A percentile compares a stretch with the other conserved stretches of the same genome.
phyloP scores from a whole-genome alignment of 345 rosid genomes.

The Acer saccharum region DNA sequence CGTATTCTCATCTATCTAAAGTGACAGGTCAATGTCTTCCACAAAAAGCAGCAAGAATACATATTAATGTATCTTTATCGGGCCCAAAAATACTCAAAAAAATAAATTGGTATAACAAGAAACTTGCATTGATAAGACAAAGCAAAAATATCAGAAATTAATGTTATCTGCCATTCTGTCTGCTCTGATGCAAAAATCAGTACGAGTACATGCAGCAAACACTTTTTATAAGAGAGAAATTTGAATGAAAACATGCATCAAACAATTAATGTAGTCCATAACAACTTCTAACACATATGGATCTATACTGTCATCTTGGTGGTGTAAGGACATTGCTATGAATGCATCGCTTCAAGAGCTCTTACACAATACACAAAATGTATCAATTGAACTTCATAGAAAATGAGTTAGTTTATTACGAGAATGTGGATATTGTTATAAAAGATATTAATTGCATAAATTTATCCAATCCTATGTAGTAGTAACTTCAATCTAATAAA shows the following conservation, averaged over 20 bases:
- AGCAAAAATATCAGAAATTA: constrained; percentile 1
- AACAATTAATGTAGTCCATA: neutral
- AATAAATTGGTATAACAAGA: neutral
- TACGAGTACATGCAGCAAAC: neutral
- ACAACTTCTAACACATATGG: neutral
- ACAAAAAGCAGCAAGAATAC: neutral
- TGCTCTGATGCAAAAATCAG: neutral
- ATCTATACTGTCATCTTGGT: neutral
- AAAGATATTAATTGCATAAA: too few relatives aligned
- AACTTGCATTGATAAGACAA: neutral
- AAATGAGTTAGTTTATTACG: too few relatives aligned
- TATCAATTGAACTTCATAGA: too few relatives aligned
- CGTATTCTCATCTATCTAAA: neutral
- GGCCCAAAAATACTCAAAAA: neutral
- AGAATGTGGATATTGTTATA: too few relatives aligned
- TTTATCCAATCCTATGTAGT: neutral
- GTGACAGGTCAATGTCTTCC: neutral
- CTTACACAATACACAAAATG: too few relatives aligned
- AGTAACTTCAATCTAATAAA: too few relatives aligned
- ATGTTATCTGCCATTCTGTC: neutral
- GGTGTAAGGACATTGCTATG: too few relatives aligned
- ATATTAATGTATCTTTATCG: neutral
- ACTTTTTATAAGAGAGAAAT: neutral
- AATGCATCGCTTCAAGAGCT: too few relatives aligned
- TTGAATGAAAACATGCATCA: neutral